Evolutionary conservation across 192 early-diverging fungal species (phyloP).

Genomic region (Piromyces sp.): DNA sequence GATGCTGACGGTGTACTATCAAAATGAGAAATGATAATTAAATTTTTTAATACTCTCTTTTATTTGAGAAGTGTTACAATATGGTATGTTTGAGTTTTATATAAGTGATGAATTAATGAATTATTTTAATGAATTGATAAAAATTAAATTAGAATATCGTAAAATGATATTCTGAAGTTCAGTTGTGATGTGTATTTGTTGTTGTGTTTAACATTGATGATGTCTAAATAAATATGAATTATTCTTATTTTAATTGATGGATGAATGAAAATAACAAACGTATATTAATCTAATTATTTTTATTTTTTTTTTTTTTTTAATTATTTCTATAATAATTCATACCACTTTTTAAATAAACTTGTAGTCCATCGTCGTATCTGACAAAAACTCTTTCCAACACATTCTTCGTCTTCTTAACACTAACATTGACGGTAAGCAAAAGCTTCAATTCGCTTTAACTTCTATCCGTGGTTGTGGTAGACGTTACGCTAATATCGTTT

Average conservation of each 20-base stretch:
- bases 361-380: conserved; percentile 77
- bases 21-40: not conserved
- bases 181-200: too few relatives aligned
- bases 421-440: conserved; percentile 89
- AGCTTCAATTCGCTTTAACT: conserved; percentile 90
- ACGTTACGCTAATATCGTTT: conserved; percentile 94
- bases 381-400: conserved; percentile 87
- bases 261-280: too few relatives aligned
- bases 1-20: not conserved
- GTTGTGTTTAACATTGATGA: too few relatives aligned
- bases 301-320: too few relatives aligned
- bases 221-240: too few relatives aligned
- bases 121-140: too few relatives aligned
- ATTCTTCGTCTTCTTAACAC: conserved; percentile 98
- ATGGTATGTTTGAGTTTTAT: not conserved
- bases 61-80: not conserved
- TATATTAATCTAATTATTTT: too few relatives aligned
- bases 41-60: not conserved
- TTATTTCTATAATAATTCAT: too few relatives aligned
- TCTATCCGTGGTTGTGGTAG: conserved; percentile 97
- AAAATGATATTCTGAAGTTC: too few relatives aligned
- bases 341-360: too few relatives aligned
- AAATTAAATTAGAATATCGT: too few relatives aligned
- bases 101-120: not conserved
- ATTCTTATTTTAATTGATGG: too few relatives aligned